phyloP scores from a whole-genome alignment of 2,329 filamentous ascomycete genomes.

The Neonectria coccinea region DNA sequence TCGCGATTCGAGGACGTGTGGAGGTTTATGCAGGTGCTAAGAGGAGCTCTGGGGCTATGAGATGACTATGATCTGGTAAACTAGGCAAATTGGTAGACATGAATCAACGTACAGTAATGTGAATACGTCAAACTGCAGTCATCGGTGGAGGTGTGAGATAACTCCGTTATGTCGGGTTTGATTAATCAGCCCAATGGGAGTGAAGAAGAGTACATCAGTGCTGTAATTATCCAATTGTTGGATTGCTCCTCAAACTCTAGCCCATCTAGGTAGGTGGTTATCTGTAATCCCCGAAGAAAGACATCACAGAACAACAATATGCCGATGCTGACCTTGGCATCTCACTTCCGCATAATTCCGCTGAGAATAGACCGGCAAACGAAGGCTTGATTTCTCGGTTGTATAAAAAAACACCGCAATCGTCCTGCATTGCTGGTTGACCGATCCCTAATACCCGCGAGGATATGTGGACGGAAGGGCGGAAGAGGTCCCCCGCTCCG shows the following conservation, averaged over 20 bases:
- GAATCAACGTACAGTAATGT: slow-evolving; percentile 15
- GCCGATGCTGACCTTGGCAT: not conserved
- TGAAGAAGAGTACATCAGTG: not conserved
- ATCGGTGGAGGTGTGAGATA: not conserved
- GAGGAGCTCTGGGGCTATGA: slow-evolving; percentile 48
- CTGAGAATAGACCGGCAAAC: not conserved
- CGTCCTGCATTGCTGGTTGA: not conserved
- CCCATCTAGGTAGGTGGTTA: not conserved
- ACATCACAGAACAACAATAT: not conserved
- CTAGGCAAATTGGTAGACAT: slow-evolving; percentile 13
- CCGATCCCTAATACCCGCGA: not conserved
- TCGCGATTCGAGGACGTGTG: slow-evolving; percentile 81
- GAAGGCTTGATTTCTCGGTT: not conserved
- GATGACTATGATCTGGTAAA: not conserved
- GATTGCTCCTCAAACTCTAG: not conserved
- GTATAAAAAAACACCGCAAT: not conserved
- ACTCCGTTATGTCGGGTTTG: too few species aligned
- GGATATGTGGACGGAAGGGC: not conserved
- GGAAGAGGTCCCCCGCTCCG: not conserved
- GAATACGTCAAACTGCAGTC: not conserved
- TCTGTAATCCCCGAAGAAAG: not conserved
- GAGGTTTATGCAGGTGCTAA: slow-evolving; percentile 59
- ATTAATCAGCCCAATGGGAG: not conserved
- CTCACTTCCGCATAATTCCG: not conserved
- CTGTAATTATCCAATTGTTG: not conserved